Evolutionary conservation across 371 early-diverging fungal species (phyloP).

Genomic region (Actinomortierella wolfii): DNA sequence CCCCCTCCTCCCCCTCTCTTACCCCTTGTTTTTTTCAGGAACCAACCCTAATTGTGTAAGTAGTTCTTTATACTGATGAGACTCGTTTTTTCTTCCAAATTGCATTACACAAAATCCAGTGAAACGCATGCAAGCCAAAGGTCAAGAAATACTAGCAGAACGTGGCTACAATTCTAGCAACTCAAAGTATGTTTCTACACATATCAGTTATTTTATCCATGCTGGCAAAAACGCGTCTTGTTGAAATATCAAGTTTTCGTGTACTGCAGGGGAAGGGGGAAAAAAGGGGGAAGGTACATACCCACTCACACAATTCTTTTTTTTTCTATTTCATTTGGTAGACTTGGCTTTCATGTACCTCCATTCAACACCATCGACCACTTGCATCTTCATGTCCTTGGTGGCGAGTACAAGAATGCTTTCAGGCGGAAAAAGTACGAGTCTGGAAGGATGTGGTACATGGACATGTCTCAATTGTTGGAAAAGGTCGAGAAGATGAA

Average conservation of each 20-base stretch:
- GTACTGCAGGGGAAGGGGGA: too few relatives aligned
- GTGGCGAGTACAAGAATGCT: conserved; percentile 15
- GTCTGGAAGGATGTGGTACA: conserved; percentile 15
- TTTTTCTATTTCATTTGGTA: neutral
- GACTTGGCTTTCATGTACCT: conserved; percentile 30
- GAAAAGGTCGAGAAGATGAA: conserved; percentile 7
- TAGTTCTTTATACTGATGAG: too few relatives aligned
- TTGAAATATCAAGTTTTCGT: too few relatives aligned
- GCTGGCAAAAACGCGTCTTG: too few relatives aligned
- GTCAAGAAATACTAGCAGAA: conserved; percentile 13
- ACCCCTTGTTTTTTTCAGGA: too few relatives aligned
- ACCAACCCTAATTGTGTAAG: too few relatives aligned
- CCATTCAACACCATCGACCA: conserved; percentile 30
- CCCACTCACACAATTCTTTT: too few relatives aligned
- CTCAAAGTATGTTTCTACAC: conserved; percentile 1
- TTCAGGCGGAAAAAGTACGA: conserved; percentile 20
- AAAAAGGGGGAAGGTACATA: too few relatives aligned
- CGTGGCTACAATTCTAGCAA: conserved; percentile 11
- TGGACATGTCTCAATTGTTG: conserved; percentile 19
- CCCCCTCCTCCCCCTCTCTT: too few relatives aligned
- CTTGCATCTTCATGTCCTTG: conserved; percentile 27
- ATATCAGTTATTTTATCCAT: neutral
- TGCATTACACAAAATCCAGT: too few relatives aligned
- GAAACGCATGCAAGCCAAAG: conserved; percentile 17
- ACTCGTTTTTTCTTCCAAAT: too few relatives aligned